Base-by-base conservation (phyloP, 2,329 filamentous ascomycete genomes). In the Nannizziopsis barbatae region DNA sequence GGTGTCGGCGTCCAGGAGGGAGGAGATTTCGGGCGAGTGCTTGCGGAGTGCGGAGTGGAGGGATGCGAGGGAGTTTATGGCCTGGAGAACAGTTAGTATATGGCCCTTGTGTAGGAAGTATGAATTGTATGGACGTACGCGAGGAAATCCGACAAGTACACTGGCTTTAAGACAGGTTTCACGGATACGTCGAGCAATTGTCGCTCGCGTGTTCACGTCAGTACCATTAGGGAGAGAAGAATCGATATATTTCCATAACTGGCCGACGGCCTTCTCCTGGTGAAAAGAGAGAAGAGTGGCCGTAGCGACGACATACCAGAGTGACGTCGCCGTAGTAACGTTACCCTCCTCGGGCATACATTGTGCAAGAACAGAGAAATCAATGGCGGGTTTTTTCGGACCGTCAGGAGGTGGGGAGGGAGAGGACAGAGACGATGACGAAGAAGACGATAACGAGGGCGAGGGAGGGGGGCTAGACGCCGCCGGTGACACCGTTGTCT, bases 141-240 rank as follows among this genome's bases (percentile, higher is more conserved):
- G 52, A 10, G 59, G 59, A 50, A 61, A 61, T 8, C 59, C 59
- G 36, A 61, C 59, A 3, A 61, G 53, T 8, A 58, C 58, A 47
- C 58, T 60, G 17, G 57, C 53, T 44, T 61, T 61, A 14, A 61
- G 49, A 38, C 58, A 60, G 11, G 56, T 52, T 45, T 59, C 58
- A 30, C 56, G 47, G 12, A 61, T 57, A n/a, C 56, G 52, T 43
- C 57, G 46, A 30, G 58, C 58, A 35, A 53, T 53, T 11, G 52
- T 22, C 7, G 57, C 46, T 42, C 32, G 33, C 14, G 45, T 42
- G 7, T 4, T 30, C 36, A 36, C 15, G 32, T 47, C 39, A 30
- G 18, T 27, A 12, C 18, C 44, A 30, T 44, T 22, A 12, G 30
- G 32, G 33, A 37, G 20, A 15, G 22, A 27, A 7, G 22, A 27